These are phyloP conservation scores for Breynia disticha DNA, from an alignment of 441 rosid genomes.

Conservation along the genomic window DNA sequence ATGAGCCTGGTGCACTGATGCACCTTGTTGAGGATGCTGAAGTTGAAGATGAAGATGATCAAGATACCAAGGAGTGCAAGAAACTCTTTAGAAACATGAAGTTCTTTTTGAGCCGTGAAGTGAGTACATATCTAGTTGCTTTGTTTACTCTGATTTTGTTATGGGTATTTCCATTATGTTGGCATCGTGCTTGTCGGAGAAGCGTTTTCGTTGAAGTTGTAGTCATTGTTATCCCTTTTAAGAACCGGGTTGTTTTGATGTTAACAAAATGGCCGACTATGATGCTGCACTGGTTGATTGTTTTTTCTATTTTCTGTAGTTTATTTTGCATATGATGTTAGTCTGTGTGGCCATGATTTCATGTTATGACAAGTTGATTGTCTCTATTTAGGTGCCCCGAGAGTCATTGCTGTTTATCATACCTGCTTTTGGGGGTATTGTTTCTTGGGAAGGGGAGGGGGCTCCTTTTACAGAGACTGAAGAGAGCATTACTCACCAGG, in stretches of 20 bases:
- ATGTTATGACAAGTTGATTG: not conserved
- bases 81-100: conserved; percentile 56
- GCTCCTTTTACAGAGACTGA: conserved; percentile 74
- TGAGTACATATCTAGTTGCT: conserved; percentile 20
- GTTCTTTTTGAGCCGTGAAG: conserved; percentile 89
- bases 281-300: no score
- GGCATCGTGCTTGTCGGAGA: no score
- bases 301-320: not conserved
- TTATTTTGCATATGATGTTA: not conserved
- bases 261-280: no score
- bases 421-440: conserved; percentile 87
- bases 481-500: conserved; percentile 86
- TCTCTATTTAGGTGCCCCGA: conserved; percentile 59
- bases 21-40: conserved; percentile 57
- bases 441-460: conserved; percentile 97
- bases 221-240: no score
- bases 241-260: no score
- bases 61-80: conserved; percentile 65
- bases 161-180: no score
- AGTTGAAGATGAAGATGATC: conserved; percentile 59
- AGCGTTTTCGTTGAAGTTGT: no score
- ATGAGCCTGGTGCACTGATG: conserved; percentile 89
- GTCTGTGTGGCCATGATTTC: conserved; percentile 3
- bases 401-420: conserved; percentile 80
- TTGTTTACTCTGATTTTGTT: no score